A percentile compares a stretch with the other conserved stretches of the same genome.
Conservation (phyloP, 305 asterid genomes). For the Rubia peregrina region DNA sequence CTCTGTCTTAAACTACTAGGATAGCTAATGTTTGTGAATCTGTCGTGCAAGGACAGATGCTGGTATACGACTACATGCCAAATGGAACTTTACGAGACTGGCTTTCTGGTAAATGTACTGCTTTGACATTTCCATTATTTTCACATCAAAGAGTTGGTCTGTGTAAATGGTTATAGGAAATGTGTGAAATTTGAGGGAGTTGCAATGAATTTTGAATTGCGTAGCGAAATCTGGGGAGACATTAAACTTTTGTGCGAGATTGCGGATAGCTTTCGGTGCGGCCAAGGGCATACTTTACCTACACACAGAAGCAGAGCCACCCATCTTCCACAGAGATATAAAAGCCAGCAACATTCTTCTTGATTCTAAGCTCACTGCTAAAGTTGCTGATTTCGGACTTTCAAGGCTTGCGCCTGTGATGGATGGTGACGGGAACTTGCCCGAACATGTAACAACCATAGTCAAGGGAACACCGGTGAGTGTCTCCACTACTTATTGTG, state of each 20-base stretch:
- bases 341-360: constrained; percentile 79
- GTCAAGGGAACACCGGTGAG: constrained; percentile 95
- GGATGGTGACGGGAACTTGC: constrained; percentile 43
- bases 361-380: constrained; percentile 67
- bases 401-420: constrained; percentile 74
- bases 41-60: constrained; percentile 23
- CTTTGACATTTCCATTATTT: background rate
- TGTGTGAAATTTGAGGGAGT: background rate
- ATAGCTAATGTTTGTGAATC: background rate
- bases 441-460: constrained; percentile 57
- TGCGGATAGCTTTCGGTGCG: constrained; percentile 67
- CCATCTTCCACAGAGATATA: constrained; percentile 85
- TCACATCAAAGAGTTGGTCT: background rate
- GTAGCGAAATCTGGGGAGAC: constrained; percentile 47
- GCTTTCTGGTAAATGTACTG: constrained; percentile 33
- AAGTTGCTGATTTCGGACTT: constrained; percentile 90
- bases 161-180: background rate
- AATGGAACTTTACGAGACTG: constrained; percentile 44
- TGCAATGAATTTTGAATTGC: background rate
- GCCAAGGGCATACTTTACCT: constrained; percentile 84
- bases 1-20: background rate
- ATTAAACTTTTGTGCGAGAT: constrained; percentile 51
- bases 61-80: constrained; percentile 45
- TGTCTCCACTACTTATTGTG: background rate
- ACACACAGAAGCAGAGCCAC: constrained; percentile 88